Percentiles rank a stretch among this genome's conserved stretches.
Evolutionary conservation across 1,284 basidiomycete species (phyloP).

Genomic region (Ganoderma lucidum): DNA sequence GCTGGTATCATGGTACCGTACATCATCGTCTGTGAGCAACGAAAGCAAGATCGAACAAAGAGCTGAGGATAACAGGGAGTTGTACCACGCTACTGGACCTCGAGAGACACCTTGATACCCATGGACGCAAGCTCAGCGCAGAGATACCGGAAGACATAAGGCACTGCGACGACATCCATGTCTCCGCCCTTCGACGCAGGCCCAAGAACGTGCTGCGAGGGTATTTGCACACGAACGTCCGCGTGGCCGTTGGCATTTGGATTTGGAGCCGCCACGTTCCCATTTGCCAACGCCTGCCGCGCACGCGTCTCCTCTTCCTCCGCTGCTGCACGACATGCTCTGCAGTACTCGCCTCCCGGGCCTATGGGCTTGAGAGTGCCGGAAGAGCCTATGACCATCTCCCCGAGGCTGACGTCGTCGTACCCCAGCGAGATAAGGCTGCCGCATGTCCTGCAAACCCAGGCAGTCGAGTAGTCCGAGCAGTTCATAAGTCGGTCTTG

Average conservation of each 20-base stretch:
- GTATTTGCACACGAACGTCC: slow-evolving; percentile 70
- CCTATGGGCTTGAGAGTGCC: slow-evolving; percentile 63
- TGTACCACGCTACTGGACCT: slow-evolving; percentile 51
- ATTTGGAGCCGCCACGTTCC: slow-evolving; percentile 42
- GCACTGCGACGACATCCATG: slow-evolving; percentile 94
- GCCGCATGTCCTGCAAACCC: slow-evolving; percentile 97
- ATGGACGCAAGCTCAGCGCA: slow-evolving; percentile 87
- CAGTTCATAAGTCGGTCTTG: slow-evolving; percentile 99
- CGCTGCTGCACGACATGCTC: slow-evolving; percentile 82
- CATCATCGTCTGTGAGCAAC: slow-evolving; percentile 19
- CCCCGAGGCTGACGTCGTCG: slow-evolving; percentile 81
- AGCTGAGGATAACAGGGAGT: neutral
- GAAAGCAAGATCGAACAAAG: slow-evolving; percentile 18
- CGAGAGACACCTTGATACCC: slow-evolving; percentile 85
- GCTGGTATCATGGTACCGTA: slow-evolving; percentile 10
- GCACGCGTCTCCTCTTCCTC: slow-evolving; percentile 67
- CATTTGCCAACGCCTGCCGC: slow-evolving; percentile 58
- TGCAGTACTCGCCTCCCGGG: slow-evolving; percentile 89
- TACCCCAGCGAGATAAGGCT: slow-evolving; percentile 96
- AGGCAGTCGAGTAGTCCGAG: slow-evolving; percentile 98
- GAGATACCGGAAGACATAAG: slow-evolving; percentile 93
- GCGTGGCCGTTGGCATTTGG: slow-evolving; percentile 48
- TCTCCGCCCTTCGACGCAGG: slow-evolving; percentile 72
- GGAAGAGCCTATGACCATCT: slow-evolving; percentile 61
- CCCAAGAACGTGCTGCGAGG: slow-evolving; percentile 70